Conservation (phyloP, 495 filamentous ascomycete species). For the Aspergillus asperescens region DNA sequence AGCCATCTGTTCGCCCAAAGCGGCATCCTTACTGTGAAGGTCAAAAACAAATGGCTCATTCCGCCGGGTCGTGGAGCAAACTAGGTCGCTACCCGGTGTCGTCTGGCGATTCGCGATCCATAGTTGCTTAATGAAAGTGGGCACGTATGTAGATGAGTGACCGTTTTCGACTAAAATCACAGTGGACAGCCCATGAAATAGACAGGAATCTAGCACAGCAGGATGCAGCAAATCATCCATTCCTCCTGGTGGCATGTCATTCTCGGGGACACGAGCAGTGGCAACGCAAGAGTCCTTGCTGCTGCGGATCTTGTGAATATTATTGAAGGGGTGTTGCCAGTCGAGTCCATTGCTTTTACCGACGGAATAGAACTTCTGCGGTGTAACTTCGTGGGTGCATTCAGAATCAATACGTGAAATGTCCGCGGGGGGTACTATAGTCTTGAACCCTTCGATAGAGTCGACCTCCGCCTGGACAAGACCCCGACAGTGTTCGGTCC, state of each 20-base stretch:
- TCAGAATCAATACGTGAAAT: conserved; percentile 2
- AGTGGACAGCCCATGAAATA: conserved; percentile 7
- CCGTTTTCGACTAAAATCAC: conserved; percentile 1
- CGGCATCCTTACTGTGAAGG: background rate
- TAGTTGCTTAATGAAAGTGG: conserved; percentile 9
- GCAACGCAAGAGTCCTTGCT: conserved; percentile 4
- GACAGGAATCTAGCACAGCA: conserved; percentile 2
- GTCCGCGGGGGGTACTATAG: background rate
- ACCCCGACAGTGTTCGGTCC: conserved; percentile 12
- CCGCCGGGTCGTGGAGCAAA: background rate
- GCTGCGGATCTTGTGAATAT: conserved; percentile 3
- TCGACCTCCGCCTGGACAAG: conserved; percentile 9
- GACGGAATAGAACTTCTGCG: conserved; percentile 11
- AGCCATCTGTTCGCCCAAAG: background rate
- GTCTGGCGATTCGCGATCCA: conserved; percentile 6
- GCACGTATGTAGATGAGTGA: conserved; percentile 5
- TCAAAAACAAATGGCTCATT: conserved; percentile 9
- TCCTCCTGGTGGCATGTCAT: background rate
- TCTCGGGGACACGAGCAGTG: conserved; percentile 6
- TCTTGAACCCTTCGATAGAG: conserved; percentile 1
- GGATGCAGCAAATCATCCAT: conserved; percentile 11
- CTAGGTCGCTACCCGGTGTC: background rate
- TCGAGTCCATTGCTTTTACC: conserved; percentile 4
- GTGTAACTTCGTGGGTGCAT: background rate
- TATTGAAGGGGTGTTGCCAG: conserved; percentile 12